A percentile compares a stretch with the other conserved stretches of the same genome.
phyloP scores from a whole-genome alignment of 1,139 yeast species.

The Kodamaea sp. region DNA sequence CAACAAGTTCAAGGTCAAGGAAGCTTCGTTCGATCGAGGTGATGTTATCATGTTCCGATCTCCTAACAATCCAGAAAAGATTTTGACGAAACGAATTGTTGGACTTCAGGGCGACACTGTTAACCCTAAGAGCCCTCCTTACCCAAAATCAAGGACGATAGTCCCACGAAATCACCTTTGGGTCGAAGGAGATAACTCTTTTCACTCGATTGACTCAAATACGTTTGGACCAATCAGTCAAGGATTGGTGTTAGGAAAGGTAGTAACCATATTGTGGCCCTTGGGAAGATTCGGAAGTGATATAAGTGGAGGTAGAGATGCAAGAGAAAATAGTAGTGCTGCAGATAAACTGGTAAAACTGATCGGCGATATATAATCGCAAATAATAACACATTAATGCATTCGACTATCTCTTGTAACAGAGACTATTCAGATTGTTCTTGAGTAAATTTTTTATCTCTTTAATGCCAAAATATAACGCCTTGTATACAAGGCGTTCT shows the following conservation, averaged over 20 bases:
- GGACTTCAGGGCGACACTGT: slow-evolving; percentile 74
- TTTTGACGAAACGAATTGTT: slow-evolving; percentile 74
- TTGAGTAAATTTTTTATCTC: too few species aligned
- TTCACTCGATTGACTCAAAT: slow-evolving; percentile 83
- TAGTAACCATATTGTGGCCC: slow-evolving; percentile 68
- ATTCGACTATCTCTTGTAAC: too few species aligned
- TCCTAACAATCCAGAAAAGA: slow-evolving; percentile 72
- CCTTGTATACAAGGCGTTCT: too few species aligned
- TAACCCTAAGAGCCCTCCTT: slow-evolving; percentile 56
- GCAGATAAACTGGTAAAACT: slow-evolving; percentile 6
- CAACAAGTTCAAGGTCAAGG: slow-evolving; percentile 60
- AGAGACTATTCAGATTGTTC: too few species aligned
- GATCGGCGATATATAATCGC: slow-evolving; percentile 10
- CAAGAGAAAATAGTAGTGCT: slow-evolving; percentile 16
- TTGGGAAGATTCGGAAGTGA: slow-evolving; percentile 49
- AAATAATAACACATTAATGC: too few species aligned
- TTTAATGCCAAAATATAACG: too few species aligned
- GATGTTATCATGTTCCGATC: slow-evolving; percentile 80
- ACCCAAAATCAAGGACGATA: slow-evolving; percentile 60
- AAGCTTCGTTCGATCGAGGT: slow-evolving; percentile 52
- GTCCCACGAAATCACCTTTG: slow-evolving; percentile 83
- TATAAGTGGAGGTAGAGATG: slow-evolving; percentile 45
- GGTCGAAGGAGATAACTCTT: slow-evolving; percentile 92
- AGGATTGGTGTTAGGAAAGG: slow-evolving; percentile 77
- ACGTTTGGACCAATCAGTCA: slow-evolving; percentile 82